Evolutionary conservation across 192 early-diverging fungal species (phyloP).

Genomic region (Gryganskiella cystojenkinii): DNA sequence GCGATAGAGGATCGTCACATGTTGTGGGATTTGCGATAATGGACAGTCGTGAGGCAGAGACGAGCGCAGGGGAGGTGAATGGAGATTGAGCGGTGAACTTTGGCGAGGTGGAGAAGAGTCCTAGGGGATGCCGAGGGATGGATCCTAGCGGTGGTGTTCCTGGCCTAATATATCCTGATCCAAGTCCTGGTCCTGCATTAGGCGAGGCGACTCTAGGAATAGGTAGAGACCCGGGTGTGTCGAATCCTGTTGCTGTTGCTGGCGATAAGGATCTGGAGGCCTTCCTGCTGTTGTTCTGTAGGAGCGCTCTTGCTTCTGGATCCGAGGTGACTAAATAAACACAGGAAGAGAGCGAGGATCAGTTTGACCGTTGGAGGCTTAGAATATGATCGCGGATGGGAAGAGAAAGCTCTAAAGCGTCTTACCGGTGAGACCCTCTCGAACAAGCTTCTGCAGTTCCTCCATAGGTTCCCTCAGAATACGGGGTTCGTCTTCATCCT

Average conservation of each 20-base stretch:
- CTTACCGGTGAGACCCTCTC: slow-evolving; percentile 32
- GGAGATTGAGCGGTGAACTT: slow-evolving; percentile 44
- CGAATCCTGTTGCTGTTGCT: not conserved
- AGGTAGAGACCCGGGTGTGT: not conserved
- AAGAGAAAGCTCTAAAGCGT: not conserved
- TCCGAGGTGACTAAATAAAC: slow-evolving; percentile 12
- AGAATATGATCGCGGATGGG: not conserved
- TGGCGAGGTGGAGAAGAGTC: slow-evolving; percentile 42
- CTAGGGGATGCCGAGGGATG: slow-evolving; percentile 27
- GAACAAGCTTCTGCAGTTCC: slow-evolving; percentile 27
- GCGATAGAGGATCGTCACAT: not conserved
- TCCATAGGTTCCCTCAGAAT: slow-evolving; percentile 41
- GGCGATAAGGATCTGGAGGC: not conserved
- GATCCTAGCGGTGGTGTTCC: slow-evolving; percentile 34
- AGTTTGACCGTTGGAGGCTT: not conserved
- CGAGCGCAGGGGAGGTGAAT: slow-evolving; percentile 13
- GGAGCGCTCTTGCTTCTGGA: not conserved
- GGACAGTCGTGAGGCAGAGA: slow-evolving; percentile 7
- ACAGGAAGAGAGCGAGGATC: not conserved
- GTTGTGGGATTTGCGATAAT: not conserved
- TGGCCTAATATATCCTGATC: not conserved
- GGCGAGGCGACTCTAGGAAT: not conserved
- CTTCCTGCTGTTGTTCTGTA: not conserved
- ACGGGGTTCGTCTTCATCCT: slow-evolving; percentile 39
- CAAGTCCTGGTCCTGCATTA: not conserved